Base-by-base conservation (phyloP, 345 rosid species). In the Ricinus communis region DNA sequence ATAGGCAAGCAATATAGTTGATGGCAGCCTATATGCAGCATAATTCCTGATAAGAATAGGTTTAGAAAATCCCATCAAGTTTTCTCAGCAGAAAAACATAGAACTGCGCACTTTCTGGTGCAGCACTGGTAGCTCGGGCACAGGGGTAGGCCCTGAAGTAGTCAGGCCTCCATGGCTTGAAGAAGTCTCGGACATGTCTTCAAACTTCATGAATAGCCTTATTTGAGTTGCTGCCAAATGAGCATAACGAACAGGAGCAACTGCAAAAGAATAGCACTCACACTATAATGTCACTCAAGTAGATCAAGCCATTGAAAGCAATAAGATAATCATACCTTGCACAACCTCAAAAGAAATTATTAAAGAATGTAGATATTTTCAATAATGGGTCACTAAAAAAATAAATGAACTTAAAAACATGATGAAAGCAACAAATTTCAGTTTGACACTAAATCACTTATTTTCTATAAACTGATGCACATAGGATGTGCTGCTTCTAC, bases 81-180 rank as follows among this genome's bases (percentile, higher is more conserved):
- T 47, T 15, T 14, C 24, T 72, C 52, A 82, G 21, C 85, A 82
- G 67, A 82, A 82, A 53, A 82, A 78, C 85, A 82, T 78, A 1
- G 82, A 75, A 40, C 63, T 78, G 43, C 64, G 2, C 8, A 78
- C 82, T 8, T 58, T 30, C 0, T 40, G 14, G 16, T 78, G 76
- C 69, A 82, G 69, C 67, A 8, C 30, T 0, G 82, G 85, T 16
- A 82, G 68, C 33, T 78, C 76, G 0, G 76, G 85, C 4, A 82
- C 68, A 1, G 75, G 71, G 22, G 58, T 18, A 14, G 58, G 65
- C 14, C 75, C 73, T 0, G 76, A 50, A 46, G 71, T 41, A 2
- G 82, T 75, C 8, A 54, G 41, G 0, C 66, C 73, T 14, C 60
- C 71, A 18, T 79, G 77, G 58, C 85, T 66, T 24, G 80, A 77